These are phyloP conservation scores for Aspergillus intermedius DNA, from an alignment of 2,329 filamentous ascomycete species.

Conservation along the genomic window DNA sequence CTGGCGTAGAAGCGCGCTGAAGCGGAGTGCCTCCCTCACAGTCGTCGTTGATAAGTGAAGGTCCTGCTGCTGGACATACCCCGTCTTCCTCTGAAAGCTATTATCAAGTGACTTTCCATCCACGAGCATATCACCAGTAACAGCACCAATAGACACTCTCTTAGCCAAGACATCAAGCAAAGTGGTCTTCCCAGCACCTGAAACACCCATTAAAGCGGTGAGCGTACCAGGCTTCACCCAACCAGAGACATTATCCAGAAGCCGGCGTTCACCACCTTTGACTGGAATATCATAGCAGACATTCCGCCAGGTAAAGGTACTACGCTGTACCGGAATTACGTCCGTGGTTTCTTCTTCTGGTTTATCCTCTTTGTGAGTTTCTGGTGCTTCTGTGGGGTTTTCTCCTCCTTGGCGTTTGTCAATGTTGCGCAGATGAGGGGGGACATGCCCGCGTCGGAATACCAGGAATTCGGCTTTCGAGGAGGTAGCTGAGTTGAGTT, in stretches of 20 bases:
- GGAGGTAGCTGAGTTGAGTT: conserved; percentile 57
- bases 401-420: conserved; percentile 17
- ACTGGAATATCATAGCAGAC: conserved; percentile 50
- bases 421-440: conserved; percentile 26
- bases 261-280: conserved; percentile 44
- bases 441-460: conserved; percentile 53
- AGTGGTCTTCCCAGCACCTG: conserved; percentile 57
- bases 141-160: conserved; percentile 55
- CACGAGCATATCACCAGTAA: conserved; percentile 61
- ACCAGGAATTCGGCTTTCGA: conserved; percentile 65
- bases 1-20: conserved; percentile 77
- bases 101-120: conserved; percentile 52
- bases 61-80: conserved; percentile 65
- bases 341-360: background rate
- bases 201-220: conserved; percentile 56
- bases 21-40: conserved; percentile 77
- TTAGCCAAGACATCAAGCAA: conserved; percentile 53
- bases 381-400: conserved; percentile 9
- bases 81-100: conserved; percentile 59
- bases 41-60: conserved; percentile 77
- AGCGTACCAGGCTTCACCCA: conserved; percentile 53
- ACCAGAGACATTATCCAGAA: conserved; percentile 50
- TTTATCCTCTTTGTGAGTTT: conserved; percentile 11
- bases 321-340: conserved; percentile 29
- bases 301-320: conserved; percentile 48